Percentiles rank a stretch among this genome's conserved stretches.
Conservation (phyloP, 192 early-diverging fungal genomes). For the Umbelopsis sp. region DNA sequence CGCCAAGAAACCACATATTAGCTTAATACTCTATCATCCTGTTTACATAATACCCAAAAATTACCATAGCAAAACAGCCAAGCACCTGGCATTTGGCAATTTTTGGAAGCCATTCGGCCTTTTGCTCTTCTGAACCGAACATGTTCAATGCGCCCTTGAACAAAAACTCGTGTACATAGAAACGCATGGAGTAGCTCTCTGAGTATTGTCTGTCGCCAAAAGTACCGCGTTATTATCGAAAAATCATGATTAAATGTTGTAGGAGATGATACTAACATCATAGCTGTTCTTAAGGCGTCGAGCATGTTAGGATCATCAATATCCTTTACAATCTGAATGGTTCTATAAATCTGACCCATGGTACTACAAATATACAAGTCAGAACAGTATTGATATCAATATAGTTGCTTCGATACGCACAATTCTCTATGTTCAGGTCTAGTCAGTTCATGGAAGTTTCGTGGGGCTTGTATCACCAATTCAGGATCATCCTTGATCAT, state of each 20-base stretch:
- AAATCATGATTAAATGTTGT: neutral
- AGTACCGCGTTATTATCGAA: neutral
- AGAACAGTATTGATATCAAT: neutral
- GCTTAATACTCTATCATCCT: neutral
- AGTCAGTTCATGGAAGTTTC: constrained; percentile 49
- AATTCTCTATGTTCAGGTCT: constrained; percentile 53
- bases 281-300: constrained; percentile 40
- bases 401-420: constrained; percentile 23
- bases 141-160: constrained; percentile 57
- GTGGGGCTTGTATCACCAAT: constrained; percentile 48
- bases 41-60: neutral
- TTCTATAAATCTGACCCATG: constrained; percentile 54
- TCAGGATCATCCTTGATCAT: constrained; percentile 55
- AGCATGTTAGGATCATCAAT: constrained; percentile 40
- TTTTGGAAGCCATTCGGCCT: constrained; percentile 52
- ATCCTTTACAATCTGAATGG: constrained; percentile 37
- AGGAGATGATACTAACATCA: constrained; percentile 27
- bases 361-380: constrained; percentile 31
- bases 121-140: constrained; percentile 61
- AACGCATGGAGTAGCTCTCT: constrained; percentile 59
- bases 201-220: constrained; percentile 45
- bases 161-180: constrained; percentile 63
- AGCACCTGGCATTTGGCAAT: constrained; percentile 54
- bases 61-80: constrained; percentile 72
- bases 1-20: neutral